Conservation (phyloP, 345 rosid species). For the Draba incana region DNA sequence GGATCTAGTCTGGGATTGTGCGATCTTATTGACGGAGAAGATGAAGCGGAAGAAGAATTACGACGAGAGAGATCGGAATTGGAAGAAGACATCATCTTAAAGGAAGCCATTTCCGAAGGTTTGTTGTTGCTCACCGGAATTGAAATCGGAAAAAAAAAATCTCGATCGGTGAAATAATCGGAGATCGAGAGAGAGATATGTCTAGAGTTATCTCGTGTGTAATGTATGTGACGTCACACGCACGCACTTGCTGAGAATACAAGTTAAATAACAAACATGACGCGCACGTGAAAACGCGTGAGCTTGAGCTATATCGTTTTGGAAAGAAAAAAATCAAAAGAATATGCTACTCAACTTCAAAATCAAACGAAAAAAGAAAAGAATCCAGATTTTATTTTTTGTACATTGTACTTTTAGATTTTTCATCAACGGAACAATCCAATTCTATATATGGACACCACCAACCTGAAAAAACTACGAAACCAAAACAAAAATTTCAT, state of each 20-base stretch:
- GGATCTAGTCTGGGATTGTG: conserved; percentile 30
- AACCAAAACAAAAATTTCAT: conserved; percentile 14
- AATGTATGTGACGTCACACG: conserved; percentile 17
- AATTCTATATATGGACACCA: not conserved
- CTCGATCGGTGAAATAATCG: not conserved
- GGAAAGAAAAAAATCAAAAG: too few species aligned
- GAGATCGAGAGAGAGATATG: conserved; percentile 10
- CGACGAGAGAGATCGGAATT: conserved; percentile 67
- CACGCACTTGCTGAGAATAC: not conserved
- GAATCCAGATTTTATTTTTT: not conserved
- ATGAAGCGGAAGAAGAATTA: conserved; percentile 50
- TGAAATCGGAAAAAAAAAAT: conserved; percentile 3
- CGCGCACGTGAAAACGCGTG: conserved; percentile 31
- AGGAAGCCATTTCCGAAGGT: conserved; percentile 60
- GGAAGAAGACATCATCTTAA: conserved; percentile 66
- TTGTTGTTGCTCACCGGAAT: not conserved
- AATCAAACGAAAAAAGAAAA: not conserved
- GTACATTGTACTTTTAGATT: not conserved
- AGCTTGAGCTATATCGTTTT: too few species aligned
- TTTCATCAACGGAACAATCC: not conserved
- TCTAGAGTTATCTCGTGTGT: conserved; percentile 22
- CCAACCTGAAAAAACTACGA: not conserved
- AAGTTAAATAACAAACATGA: not conserved
- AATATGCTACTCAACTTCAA: not conserved
- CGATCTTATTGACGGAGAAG: conserved; percentile 46